Evolutionary conservation across 306 rosid species (phyloP).

Genomic region (Lagenaria siceraria): DNA sequence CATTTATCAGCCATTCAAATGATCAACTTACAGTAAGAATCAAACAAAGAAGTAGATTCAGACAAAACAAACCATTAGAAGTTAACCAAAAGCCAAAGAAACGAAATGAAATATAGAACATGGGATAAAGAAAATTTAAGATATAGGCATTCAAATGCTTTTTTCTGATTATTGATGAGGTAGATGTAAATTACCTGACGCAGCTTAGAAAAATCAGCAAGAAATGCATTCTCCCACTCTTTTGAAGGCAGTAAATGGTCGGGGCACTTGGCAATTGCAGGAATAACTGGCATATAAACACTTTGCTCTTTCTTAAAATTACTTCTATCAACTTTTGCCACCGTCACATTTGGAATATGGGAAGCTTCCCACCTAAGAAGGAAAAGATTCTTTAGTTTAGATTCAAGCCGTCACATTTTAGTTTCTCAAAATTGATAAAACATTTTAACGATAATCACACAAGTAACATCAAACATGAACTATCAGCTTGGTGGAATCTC

Average conservation of each 20-base stretch:
- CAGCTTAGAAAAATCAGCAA: constrained; percentile 60
- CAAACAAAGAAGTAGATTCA: background rate
- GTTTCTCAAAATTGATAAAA: background rate
- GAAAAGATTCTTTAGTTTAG: background rate
- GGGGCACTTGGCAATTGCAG: constrained; percentile 68
- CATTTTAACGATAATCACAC: background rate
- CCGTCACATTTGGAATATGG: constrained; percentile 66
- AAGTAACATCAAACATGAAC: background rate
- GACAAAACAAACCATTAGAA: background rate
- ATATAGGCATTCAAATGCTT: background rate
- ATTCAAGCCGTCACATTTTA: background rate
- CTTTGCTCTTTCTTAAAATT: constrained; percentile 58
- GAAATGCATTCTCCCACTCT: constrained; percentile 80
- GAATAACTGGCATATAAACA: constrained; percentile 77
- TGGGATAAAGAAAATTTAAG: background rate
- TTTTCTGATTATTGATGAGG: background rate
- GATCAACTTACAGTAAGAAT: background rate
- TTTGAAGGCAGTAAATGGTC: constrained; percentile 61
- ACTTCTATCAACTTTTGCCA: constrained; percentile 66
- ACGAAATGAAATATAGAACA: background rate
- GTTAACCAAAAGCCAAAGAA: background rate
- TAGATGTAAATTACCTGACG: constrained; percentile 38
- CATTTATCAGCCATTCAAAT: background rate
- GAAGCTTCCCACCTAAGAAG: constrained; percentile 79
- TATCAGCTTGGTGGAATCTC: background rate